These are phyloP conservation scores for Hypoxylon sp. DNA, from an alignment of 2,329 filamentous ascomycete genomes.

Conservation along the genomic window DNA sequence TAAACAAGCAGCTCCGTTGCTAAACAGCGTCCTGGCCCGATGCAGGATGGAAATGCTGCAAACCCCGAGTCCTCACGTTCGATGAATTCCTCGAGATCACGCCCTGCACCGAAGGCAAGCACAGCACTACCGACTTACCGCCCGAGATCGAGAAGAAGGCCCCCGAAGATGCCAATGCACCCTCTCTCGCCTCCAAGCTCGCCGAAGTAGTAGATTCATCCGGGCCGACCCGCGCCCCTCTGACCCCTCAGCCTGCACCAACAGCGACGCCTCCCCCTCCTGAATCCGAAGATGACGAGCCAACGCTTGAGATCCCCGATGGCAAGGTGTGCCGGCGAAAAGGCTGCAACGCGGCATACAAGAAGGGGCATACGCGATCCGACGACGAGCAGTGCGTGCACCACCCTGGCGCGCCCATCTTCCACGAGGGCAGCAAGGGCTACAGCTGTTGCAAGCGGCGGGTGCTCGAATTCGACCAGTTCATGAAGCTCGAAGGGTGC, in stretches of 20 bases:
- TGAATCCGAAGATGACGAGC: constrained; percentile 90
- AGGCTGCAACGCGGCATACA: constrained; percentile 77
- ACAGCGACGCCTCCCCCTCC: constrained; percentile 70
- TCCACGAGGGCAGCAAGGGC: constrained; percentile 98
- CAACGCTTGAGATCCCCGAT: constrained; percentile 76
- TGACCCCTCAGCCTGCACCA: constrained; percentile 60
- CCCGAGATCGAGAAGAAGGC: constrained; percentile 71
- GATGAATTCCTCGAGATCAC: constrained; percentile 96
- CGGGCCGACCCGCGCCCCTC: constrained; percentile 56
- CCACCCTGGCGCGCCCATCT: constrained; percentile 91
- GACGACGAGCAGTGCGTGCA: constrained; percentile 84
- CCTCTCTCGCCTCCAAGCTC: constrained; percentile 58
- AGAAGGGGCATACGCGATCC: constrained; percentile 65
- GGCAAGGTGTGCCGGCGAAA: constrained; percentile 82
- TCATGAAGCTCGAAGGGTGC: constrained; percentile 95
- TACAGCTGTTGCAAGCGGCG: constrained; percentile 97
- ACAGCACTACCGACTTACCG: constrained; percentile 84
- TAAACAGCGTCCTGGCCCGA: constrained; percentile 17
- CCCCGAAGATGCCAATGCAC: constrained; percentile 54
- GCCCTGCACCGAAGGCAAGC: constrained; percentile 92
- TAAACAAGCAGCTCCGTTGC: not conserved
- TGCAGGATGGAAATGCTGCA: constrained; percentile 98
- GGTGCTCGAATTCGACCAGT: constrained; percentile 97
- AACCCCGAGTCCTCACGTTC: constrained; percentile 94
- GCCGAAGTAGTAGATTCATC: constrained; percentile 56